Evolutionary conservation across 2,329 filamentous ascomycete genomes (phyloP), one percentile per base, ranked within the genome.

Genomic region (Xylariomycetidae sp.): DNA sequence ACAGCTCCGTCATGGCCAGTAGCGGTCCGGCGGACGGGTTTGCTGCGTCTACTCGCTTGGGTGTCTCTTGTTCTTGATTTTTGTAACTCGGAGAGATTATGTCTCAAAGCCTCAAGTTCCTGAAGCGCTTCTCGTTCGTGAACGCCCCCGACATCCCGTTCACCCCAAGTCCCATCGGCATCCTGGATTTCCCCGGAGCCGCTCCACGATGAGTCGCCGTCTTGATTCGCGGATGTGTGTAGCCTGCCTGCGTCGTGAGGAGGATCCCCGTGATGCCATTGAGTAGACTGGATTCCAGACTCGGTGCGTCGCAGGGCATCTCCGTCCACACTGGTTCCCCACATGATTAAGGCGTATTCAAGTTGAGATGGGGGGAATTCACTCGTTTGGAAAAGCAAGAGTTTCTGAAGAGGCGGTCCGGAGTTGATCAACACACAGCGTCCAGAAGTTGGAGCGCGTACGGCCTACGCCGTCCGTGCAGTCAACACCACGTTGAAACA

Each of bases 121-220:
- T 59, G 49, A 38, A 53, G 50, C 2, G 61, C 61, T 8, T 52
- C 49, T 8, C 51, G 45, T 34, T 60, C 49, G 12, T 54, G 51
- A 29, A 64, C 44, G 11, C 53, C 57, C 12, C 57, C 55, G 8
- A 53, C 57, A 28, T 57, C 54, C 3, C 54, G 54, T 33, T 64
- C 61, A 6, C 61, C 61, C 61, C 61, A 64, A 11, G 56, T 58
- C 5, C 57, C 57, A 13, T 53, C 48, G 8, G 34, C 30, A 15
- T 30, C 38, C 3, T 34, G 25, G 6, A 14, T 14, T 13, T 31
- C 29, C 4, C 46, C 40, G 9, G 29, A 19, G 12, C 17, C 25
- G 25, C 23, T 17, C 8, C 20, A 23, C 8, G 20, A 23, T 23
- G 37, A 31, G 5, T 25, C 25, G 19, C 42, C 42, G 29, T 47